Evolutionary conservation across 257 asterid genomes (phyloP), one percentile per base, ranked within the genome.

Genomic region (Echium plantagineum): DNA sequence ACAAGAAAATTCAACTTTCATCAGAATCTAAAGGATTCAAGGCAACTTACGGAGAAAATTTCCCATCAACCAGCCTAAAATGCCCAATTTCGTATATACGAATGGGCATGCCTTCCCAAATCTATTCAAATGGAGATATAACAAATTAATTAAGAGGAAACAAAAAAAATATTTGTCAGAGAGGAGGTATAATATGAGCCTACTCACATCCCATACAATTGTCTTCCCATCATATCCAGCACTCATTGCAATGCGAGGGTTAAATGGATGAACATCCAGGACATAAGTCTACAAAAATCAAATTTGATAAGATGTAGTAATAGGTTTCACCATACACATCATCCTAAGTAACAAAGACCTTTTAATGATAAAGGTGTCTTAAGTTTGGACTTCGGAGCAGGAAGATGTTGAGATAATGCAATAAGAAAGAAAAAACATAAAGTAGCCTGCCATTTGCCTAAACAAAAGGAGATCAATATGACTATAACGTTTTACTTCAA

Each of bases 161-260:
- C 10, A 35, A 35, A 35, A n/a, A n/a, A 35, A 35, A 35, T 35
- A 35, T 7, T 35, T 35, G 0, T 7, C 0, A 7, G 6, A 35
- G 46, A 35, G 46, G 13, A 35, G 46, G 9, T 35, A 35, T 13
- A 35, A 35, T 35, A 35, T 12, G 30, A 58, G 59, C 21, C 68
- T 28, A 78, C 98, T 91, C 74, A 91, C 98, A 83, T 91, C 98
- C 98, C 98, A 91, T 57, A 91, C 85, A 60, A 91, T 91, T 24
- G 95, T 87, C 84, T 74, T 91, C 72, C 96, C 98, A 78, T 91
- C 98, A 85, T 91, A 91, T 71, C 98, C 98, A 5, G 98, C 98
- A 75, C 98, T 91, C 98, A 91, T 87, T 69, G 98, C 98, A 58
- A 91, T 88, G 24, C 98, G 87, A 67, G 98, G 98, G 68, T 91